A percentile compares a stretch with the other conserved stretches of the same genome.
Evolutionary conservation across 371 early-diverging fungal species (phyloP).

Genomic region (Rhizopus microsporus): DNA sequence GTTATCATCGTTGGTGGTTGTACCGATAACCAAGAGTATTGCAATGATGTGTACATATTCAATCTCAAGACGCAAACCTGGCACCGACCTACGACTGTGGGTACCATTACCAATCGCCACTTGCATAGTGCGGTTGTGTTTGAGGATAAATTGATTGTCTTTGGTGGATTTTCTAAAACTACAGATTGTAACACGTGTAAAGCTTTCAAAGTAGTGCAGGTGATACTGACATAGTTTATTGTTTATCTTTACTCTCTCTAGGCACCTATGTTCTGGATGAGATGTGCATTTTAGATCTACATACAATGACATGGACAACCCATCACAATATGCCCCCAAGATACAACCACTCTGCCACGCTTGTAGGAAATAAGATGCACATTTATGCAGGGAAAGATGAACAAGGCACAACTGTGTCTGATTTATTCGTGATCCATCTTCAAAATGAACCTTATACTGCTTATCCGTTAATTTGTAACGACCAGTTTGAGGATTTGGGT

Average conservation of each 20-base stretch:
- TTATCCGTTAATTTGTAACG: constrained; percentile 31
- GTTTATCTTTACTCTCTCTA: constrained; percentile 8
- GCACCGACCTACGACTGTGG: constrained; percentile 59
- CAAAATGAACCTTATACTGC: constrained; percentile 33
- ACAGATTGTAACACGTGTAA: constrained; percentile 51
- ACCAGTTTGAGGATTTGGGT: constrained; percentile 21
- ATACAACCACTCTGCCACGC: constrained; percentile 60
- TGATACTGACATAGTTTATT: background rate
- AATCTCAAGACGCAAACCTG: constrained; percentile 60
- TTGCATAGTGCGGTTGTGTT: constrained; percentile 65
- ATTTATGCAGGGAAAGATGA: constrained; percentile 62
- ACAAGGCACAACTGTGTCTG: constrained; percentile 57
- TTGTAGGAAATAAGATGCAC: constrained; percentile 54
- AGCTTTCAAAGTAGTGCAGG: background rate
- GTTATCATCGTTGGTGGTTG: constrained; percentile 67
- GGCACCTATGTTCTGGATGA: constrained; percentile 66
- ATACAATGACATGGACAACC: constrained; percentile 54
- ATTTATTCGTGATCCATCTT: constrained; percentile 58
- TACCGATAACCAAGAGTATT: constrained; percentile 58
- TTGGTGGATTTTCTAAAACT: constrained; percentile 67
- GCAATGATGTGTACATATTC: constrained; percentile 67
- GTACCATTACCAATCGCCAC: constrained; percentile 52
- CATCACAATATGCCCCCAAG: constrained; percentile 52
- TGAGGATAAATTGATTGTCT: constrained; percentile 64
- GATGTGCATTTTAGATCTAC: constrained; percentile 53